A percentile compares a stretch with the other conserved stretches of the same genome.
These are phyloP conservation scores for Phytophthora sansomeana DNA, from an alignment of 352 stramenopile species.

Conservation along the genomic window DNA sequence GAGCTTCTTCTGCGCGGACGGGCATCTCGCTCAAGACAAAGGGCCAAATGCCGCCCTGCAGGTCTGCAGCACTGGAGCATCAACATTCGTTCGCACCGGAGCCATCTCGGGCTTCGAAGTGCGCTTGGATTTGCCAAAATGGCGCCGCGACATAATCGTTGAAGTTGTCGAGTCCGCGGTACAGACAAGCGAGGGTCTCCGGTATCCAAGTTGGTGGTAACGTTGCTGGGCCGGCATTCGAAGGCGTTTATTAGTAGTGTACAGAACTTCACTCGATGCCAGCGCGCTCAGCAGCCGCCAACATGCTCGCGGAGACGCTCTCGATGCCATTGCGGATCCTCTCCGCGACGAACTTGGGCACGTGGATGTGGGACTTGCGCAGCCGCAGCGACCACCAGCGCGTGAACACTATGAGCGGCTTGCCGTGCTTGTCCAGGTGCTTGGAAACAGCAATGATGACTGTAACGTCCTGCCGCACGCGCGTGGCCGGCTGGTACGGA, in stretches of 20 bases:
- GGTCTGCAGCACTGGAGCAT: slow-evolving; percentile 6
- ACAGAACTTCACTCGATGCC: neutral
- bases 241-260: neutral
- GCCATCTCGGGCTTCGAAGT: neutral
- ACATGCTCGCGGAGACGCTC: slow-evolving; percentile 35
- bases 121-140: slow-evolving; percentile 20
- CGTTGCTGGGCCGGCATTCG: too few relatives aligned
- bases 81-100: slow-evolving; percentile 7
- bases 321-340: slow-evolving; percentile 36
- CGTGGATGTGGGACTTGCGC: slow-evolving; percentile 30
- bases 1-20: neutral
- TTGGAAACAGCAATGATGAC: slow-evolving; percentile 36
- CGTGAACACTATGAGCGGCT: slow-evolving; percentile 37
- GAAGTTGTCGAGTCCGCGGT: slow-evolving; percentile 10
- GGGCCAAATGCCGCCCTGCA: too few relatives aligned
- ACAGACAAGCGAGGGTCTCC: too few relatives aligned
- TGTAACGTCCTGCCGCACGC: slow-evolving; percentile 41
- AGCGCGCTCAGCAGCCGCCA: slow-evolving; percentile 22
- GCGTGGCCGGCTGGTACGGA: slow-evolving; percentile 43
- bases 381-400: slow-evolving; percentile 41
- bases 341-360: slow-evolving; percentile 30
- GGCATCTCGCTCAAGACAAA: neutral
- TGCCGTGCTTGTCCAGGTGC: slow-evolving; percentile 22
- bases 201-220: too few relatives aligned
- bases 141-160: slow-evolving; percentile 24